Base-by-base conservation (phyloP, 139 green algal species). In the Chlorella vulgaris region DNA sequence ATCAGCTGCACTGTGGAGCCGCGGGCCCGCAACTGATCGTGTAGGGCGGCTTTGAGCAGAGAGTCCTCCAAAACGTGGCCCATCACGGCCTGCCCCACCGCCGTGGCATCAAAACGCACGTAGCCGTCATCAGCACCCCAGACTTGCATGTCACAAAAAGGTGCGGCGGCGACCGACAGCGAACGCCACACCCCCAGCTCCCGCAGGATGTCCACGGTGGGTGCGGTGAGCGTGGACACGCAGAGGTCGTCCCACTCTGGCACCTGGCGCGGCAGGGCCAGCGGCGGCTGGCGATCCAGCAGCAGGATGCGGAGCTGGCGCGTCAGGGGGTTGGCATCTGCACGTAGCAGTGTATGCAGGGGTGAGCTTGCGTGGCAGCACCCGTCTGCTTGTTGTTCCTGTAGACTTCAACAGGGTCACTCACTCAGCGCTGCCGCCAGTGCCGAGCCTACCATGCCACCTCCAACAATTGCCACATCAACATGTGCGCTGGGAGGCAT, bases 251-350 rank as follows among this genome's bases (percentile, higher is more conserved):
- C 24, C 2, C 2, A 1, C 1, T 29, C 29, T 5, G 70, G 70
- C 7, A 65, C 43, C 47, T 77, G 28, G 4, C 4, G 38, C 10
- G 70, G 47, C 21, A 77, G 15, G 19, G 4, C 1, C 1, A 19
- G 19, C 28, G 70, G 47, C 29, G 43, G 47, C 42, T 58, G 50
- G 29, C 6, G 55, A 29, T 77, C 70, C 18, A 77, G 47, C 19
- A 77, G 43, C 3, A 47, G 43, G 10, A 77, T 19, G 4, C 47
- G 51, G 4, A 77, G 47, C 21, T 29, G 51, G 7, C 22, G 29
- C 18, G 70, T 77, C 26, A 77, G 70, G 4, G 43, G 70, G 70
- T 77, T 77, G 47, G 40, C 24, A 36, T 35, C 70, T 77, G 40
- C 55, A n/a, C 8, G 19, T 15, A 18, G 33, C 31, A 2, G 31